These are phyloP conservation scores for Chaetothyriales sp. DNA, from an alignment of 2,329 filamentous ascomycete genomes.

Conservation along the genomic window DNA sequence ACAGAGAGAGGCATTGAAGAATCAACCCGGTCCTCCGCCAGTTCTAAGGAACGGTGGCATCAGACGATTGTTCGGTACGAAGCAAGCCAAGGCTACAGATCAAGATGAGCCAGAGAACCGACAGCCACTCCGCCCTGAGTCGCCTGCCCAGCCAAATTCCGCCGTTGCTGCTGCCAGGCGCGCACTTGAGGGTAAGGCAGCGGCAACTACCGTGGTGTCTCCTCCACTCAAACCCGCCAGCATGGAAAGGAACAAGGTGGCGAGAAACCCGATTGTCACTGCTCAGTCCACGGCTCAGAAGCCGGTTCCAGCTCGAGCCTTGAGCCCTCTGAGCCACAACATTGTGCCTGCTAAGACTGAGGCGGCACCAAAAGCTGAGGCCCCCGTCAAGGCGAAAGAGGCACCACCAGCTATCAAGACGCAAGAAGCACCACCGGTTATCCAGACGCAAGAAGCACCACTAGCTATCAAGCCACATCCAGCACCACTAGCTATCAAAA, in stretches of 20 bases:
- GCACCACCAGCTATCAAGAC: constrained; percentile 1
- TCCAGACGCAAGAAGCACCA: too few species aligned
- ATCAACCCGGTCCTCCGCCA: constrained; percentile 12
- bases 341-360: constrained; percentile 1
- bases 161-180: constrained; percentile 15
- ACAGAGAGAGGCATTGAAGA: constrained; percentile 7
- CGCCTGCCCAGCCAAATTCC: constrained; percentile 5
- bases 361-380: not conserved
- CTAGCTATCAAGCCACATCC: too few species aligned
- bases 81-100: constrained; percentile 10
- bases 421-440: not conserved
- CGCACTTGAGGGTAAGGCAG: constrained; percentile 16
- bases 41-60: constrained; percentile 12
- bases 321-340: not conserved
- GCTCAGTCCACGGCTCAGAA: not conserved
- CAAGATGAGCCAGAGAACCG: not conserved
- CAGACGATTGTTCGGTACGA: constrained; percentile 14
- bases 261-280: not conserved
- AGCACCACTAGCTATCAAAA: not conserved
- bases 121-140: not conserved
- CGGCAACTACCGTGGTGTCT: constrained; percentile 9
- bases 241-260: constrained; percentile 9
- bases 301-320: not conserved
- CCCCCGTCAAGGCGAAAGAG: not conserved
- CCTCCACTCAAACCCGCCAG: constrained; percentile 15